Conservation (phyloP, 495 filamentous ascomycete species). For the Penicillium macrosclerotiorum region DNA sequence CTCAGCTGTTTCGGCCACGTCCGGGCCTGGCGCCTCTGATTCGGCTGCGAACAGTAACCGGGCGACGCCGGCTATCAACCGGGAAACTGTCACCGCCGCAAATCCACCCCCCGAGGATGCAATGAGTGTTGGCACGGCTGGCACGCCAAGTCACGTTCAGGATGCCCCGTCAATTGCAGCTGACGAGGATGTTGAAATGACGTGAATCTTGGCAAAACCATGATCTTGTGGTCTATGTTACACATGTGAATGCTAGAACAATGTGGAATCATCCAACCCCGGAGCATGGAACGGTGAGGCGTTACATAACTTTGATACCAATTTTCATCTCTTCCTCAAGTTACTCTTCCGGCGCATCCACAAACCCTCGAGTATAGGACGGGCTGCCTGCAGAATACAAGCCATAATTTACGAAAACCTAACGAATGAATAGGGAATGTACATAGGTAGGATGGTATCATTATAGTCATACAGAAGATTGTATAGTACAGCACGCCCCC, state of each 20-base stretch:
- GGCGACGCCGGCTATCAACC: conserved; percentile 13
- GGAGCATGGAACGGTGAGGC: too few species aligned
- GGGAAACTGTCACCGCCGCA: conserved; percentile 8
- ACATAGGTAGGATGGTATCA: conserved; percentile 9
- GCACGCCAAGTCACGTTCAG: conserved; percentile 22
- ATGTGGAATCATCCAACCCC: too few species aligned
- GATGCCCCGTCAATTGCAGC: conserved; percentile 17
- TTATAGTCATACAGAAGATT: conserved; percentile 9
- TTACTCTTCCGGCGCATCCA: too few species aligned
- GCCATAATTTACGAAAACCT: too few species aligned
- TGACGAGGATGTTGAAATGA: conserved; percentile 45
- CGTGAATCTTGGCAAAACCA: conserved; percentile 14
- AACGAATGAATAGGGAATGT: not conserved
- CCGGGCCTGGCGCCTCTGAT: conserved; percentile 18
- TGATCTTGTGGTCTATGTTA: too few species aligned
- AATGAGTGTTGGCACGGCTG: conserved; percentile 26
- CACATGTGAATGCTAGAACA: too few species aligned
- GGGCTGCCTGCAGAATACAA: too few species aligned
- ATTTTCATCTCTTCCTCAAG: too few species aligned
- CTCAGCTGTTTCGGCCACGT: conserved; percentile 19
- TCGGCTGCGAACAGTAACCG: conserved; percentile 26
- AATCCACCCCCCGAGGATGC: conserved; percentile 26
- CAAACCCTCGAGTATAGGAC: not conserved
- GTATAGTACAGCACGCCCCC: conserved; percentile 1
- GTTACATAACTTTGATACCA: not conserved